A percentile compares a stretch with the other conserved stretches of the same genome.
Conservation (phyloP, 2,329 filamentous ascomycete species). For the Sporothrix pallida region DNA sequence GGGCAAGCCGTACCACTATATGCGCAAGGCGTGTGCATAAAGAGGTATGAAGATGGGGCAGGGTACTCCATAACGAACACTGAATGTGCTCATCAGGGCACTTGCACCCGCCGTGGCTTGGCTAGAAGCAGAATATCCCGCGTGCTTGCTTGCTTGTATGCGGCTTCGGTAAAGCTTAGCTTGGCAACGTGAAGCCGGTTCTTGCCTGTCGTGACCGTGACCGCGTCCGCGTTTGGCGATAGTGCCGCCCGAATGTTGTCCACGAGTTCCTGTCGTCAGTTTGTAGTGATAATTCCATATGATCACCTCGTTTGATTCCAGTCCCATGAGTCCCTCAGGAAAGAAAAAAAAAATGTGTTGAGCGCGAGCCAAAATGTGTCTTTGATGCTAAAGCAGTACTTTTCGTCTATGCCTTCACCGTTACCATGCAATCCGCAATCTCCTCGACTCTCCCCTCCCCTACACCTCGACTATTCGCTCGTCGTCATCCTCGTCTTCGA, state of each 20-base stretch:
- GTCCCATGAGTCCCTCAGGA: too few species aligned
- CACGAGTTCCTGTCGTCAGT: neutral
- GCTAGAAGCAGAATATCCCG: neutral
- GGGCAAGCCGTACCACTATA: neutral
- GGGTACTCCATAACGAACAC: neutral
- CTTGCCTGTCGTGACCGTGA: neutral
- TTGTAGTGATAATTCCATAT: too few species aligned
- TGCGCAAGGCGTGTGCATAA: conserved; percentile 2
- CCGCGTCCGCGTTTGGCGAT: neutral
- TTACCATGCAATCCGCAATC: neutral
- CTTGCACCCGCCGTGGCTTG: conserved; percentile 18
- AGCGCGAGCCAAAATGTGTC: conserved; percentile 20
- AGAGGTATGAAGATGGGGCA: neutral
- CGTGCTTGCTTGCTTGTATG: neutral
- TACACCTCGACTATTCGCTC: conserved; percentile 60
- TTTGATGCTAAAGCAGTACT: neutral
- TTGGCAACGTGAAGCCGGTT: neutral
- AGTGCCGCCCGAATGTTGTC: neutral
- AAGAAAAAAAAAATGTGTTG: neutral
- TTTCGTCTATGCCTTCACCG: conserved; percentile 3
- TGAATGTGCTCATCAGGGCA: neutral
- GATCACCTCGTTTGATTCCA: too few species aligned
- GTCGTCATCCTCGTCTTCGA: conserved; percentile 57
- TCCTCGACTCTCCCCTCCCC: neutral
- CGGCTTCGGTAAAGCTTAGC: neutral